Base-by-base conservation (phyloP, 768 basidiomycete genomes). In the Gautieria morchelliformis region DNA sequence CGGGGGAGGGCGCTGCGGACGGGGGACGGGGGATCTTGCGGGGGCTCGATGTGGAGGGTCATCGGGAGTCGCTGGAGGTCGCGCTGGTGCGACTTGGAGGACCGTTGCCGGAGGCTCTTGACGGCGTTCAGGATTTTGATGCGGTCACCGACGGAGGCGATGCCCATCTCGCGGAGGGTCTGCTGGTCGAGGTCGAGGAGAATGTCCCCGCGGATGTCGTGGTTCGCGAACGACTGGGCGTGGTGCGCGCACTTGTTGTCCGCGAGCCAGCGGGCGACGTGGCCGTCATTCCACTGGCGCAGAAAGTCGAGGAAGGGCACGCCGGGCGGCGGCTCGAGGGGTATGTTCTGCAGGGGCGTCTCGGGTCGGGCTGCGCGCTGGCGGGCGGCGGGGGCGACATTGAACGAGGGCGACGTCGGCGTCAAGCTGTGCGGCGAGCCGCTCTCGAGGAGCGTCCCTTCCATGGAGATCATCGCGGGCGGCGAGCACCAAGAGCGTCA, bases 131-230 rank as follows among this genome's bases (percentile, higher is more conserved):
- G 65, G 52, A 99, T 87, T 66, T 91, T 80, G 8, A 97, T 81
- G 50, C 94, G 76, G 70, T 99, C 96, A 11, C 96, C 96, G 42
- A 99, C 87, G 69, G 87, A 91, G 33, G 76, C 64, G 30, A 99
- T 80, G 14, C 88, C 88, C 83, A 98, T 89, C 71, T 99, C 96
- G 67, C 85, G 90, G 51, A 99, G 72, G 2, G 84, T 86, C 7
- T 74, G 70, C 69, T 93, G 89, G 66, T 98, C 95, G 46, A 98
- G 74, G 61, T 99, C 96, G 6, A 35, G 33, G 33, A 35, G 5
- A 11, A 35, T 11, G 33, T 35, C n/a, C n/a, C n/a, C n/a, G n/a
- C n/a, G n/a, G n/a, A n/a, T n/a, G n/a, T n/a, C n/a, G n/a, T n/a
- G n/a, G n/a, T n/a, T n/a, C n/a, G n/a, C n/a, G n/a, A n/a, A n/a